Conservation (phyloP, 805 yeast genomes). For the Spathaspora hagerdaliae region DNA sequence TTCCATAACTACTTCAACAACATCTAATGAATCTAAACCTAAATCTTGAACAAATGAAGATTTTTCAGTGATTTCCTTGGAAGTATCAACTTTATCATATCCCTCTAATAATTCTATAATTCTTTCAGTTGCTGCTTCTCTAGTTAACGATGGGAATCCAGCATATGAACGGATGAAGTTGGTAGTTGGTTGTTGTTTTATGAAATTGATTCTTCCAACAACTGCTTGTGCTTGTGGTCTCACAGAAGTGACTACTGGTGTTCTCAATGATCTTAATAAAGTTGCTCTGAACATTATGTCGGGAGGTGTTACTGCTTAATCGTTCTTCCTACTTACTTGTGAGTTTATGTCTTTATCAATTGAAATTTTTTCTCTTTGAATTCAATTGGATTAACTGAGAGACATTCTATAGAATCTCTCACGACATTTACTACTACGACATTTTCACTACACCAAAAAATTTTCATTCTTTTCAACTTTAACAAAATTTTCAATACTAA, state of each 20-base stretch:
- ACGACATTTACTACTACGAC: no score
- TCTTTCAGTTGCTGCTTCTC: conserved; percentile 60
- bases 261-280: conserved; percentile 22
- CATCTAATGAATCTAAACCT: conserved; percentile 46
- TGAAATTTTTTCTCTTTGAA: no score
- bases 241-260: conserved; percentile 13
- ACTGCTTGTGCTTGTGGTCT: conserved; percentile 9
- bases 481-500: no score
- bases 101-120: conserved; percentile 62
- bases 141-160: conserved; percentile 56
- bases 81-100: conserved; percentile 48
- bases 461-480: no score
- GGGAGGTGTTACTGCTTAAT: background rate
- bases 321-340: no score
- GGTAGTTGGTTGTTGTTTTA: background rate
- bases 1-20: conserved; percentile 45
- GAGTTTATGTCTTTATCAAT: no score
- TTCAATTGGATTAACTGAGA: no score
- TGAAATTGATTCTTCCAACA: background rate
- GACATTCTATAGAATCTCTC: no score
- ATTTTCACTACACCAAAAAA: no score
- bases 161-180: conserved; percentile 40
- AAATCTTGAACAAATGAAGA: conserved; percentile 37
- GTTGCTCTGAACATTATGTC: conserved; percentile 30
- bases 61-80: conserved; percentile 34